Conservation (phyloP, 2,329 filamentous ascomycete genomes). For the Ophiosphaerella narmari region DNA sequence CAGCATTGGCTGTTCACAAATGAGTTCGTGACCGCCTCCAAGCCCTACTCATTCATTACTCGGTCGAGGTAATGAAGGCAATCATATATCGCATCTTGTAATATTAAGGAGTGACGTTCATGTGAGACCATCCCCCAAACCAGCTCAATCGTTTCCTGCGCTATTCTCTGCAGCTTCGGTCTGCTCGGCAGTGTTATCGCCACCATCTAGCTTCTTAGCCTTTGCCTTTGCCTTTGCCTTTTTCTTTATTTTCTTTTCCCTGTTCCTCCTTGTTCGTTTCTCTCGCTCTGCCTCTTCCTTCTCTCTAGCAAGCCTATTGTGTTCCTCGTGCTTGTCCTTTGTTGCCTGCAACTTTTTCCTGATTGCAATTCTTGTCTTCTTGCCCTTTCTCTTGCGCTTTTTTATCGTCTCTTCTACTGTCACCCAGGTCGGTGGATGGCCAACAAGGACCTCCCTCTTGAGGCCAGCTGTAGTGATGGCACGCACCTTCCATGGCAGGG, state of each 20-base stretch:
- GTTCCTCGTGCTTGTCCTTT: slow-evolving; percentile 30
- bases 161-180: background rate
- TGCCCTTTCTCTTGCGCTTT: slow-evolving; percentile 40
- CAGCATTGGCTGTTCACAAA: no score
- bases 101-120: background rate
- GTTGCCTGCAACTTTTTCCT: slow-evolving; percentile 38
- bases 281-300: slow-evolving; percentile 43
- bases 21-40: no score
- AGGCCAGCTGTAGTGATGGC: slow-evolving; percentile 35
- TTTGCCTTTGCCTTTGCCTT: slow-evolving; percentile 42
- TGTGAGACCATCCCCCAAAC: background rate
- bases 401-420: slow-evolving; percentile 24
- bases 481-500: slow-evolving; percentile 43
- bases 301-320: slow-evolving; percentile 30
- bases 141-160: slow-evolving; percentile 1
- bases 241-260: slow-evolving; percentile 46
- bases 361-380: slow-evolving; percentile 42
- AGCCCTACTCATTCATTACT: no score
- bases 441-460: slow-evolving; percentile 35
- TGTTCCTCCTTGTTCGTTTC: slow-evolving; percentile 43
- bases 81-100: no score
- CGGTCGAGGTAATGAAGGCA: no score
- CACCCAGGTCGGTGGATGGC: slow-evolving; percentile 28
- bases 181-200: background rate
- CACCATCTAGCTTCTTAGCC: slow-evolving; percentile 33